Base-by-base conservation (phyloP, 83 land plant genomes). In the Isoetes engelmannii region DNA sequence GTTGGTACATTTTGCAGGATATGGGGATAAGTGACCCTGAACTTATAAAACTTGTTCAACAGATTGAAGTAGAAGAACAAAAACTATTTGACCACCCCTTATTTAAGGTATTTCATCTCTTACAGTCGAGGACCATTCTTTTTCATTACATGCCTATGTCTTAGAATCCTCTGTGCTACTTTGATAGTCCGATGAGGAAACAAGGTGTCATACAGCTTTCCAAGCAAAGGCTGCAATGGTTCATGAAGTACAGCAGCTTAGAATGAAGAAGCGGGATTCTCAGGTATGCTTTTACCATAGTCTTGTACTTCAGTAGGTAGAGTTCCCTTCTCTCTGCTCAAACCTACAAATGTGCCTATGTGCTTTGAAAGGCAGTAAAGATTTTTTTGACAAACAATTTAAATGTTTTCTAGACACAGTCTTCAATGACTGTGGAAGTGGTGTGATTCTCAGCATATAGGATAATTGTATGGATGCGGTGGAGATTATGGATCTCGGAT, bases 1-100 rank as follows among this genome's bases (percentile, higher is more conserved):
- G 37, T 28, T 28, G 37, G 6, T 46, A 37, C 9, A 8, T 48
- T 47, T 75, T 49, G 54, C 85, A 93, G 98, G 98, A 89, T 73
- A 93, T 93, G 98, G 83, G 82, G 4, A 90, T 93, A 63, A 76
- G 85, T 61, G 98, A 93, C 68, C 85, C 90, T 20, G 92, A 87
- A 41, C 67, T 93, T 74, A 79, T 84, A 63, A 82, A 77, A 4
- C 74, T 93, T 71, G 84, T 85, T 5, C 79, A 79, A 67, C 78
- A 87, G 72, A 78, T 89, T 53, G 89, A 86, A 57, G 86, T 74
- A 69, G 84, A 86, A 70, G 98, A 93, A 74, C 45, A 76, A 60
- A 89, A 93, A 69, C 59, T 87, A 55, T 58, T 73, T 72, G 77
- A 79, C 43, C 96, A 93, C 73, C 98, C 98, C 51, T 74, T 84